Base-by-base conservation (phyloP, 2,329 filamentous ascomycete species). In the Huntiella bhutanensis region DNA sequence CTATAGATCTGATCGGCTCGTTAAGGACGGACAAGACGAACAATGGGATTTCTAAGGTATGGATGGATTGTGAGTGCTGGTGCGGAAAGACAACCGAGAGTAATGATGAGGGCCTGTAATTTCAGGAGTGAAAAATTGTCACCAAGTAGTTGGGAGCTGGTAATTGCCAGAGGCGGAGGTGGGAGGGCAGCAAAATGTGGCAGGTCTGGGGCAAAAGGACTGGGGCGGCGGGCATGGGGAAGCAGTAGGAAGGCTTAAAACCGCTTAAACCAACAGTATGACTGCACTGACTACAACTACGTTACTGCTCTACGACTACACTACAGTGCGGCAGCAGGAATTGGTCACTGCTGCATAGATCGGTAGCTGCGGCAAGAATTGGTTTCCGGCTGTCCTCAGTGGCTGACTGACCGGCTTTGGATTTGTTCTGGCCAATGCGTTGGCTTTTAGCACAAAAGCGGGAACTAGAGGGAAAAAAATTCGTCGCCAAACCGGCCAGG, bases 1-100 rank as follows among this genome's bases (percentile, higher is more conserved):
- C 57, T 56, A 46, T 50, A 32, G 34, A 16, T 45, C 35, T 39
- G n/a, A 33, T 45, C 36, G 35, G 17, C 15, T 45, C 42, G 35
- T 17, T 12, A 43, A 36, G 5, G 40, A 32, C 17, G 40, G 40
- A 28, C 40, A 28, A 38, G 43, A 45, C 19, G 28, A 33, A 33
- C 36, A 45, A 33, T 39, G 22, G 43, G 43, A 45, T 43, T 22
- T 48, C 45, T 34, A 49, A 46, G 37, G 42, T 46, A 34, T 43
- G 34, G 42, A 42, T 46, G 35, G 40, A 49, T 49, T 42, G 42
- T 41, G 32, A 36, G 35, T 45, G 47, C 42, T 33, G 46, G 33
- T 33, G 38, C 42, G 36, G 41, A 37, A 32, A 45, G 42, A 17
- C n/a, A 15, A 38, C 38, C 32, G 35, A 16, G 37, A 48, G 40